phyloP scores from a whole-genome alignment of 2,329 filamentous ascomycete species.

The Penicillium expansum region DNA sequence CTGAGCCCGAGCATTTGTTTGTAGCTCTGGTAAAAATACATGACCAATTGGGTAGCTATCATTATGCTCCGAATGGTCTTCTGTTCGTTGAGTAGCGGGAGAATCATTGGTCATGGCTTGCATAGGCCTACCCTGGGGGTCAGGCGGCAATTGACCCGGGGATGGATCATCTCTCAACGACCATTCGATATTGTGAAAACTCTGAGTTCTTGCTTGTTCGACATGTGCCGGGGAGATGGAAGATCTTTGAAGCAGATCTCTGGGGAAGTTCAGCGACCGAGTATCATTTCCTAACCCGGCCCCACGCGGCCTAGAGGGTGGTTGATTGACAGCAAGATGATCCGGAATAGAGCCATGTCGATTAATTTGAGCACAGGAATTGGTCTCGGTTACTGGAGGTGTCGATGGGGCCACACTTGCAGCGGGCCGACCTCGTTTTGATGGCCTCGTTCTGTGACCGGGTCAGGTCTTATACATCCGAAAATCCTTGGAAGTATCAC shows the following conservation, averaged over 20 bases:
- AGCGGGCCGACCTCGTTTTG: slow-evolving; percentile 7
- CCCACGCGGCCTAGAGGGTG: background rate
- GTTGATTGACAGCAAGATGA: background rate
- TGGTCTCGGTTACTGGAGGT: slow-evolving; percentile 7
- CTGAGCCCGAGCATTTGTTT: slow-evolving; percentile 16
- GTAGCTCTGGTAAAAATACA: slow-evolving; percentile 14
- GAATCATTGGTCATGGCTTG: slow-evolving; percentile 5
- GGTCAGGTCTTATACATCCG: background rate
- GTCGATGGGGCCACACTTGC: slow-evolving; percentile 1
- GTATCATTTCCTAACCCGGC: background rate
- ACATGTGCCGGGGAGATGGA: background rate
- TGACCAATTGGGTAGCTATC: slow-evolving; percentile 14
- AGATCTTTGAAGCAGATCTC: background rate
- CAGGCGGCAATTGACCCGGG: background rate
- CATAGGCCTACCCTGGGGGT: background rate
- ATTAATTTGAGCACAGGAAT: background rate
- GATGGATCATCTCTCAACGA: background rate
- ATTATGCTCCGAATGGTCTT: slow-evolving; percentile 14
- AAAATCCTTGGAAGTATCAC: background rate
- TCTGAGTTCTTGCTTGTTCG: background rate
- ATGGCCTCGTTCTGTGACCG: slow-evolving; percentile 6
- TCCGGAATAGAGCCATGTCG: background rate
- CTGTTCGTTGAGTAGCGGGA: slow-evolving; percentile 9
- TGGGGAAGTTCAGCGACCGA: background rate
- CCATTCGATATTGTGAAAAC: background rate